Evolutionary conservation across 305 asterid genomes (phyloP).

Genomic region (Solanum chacoense): DNA sequence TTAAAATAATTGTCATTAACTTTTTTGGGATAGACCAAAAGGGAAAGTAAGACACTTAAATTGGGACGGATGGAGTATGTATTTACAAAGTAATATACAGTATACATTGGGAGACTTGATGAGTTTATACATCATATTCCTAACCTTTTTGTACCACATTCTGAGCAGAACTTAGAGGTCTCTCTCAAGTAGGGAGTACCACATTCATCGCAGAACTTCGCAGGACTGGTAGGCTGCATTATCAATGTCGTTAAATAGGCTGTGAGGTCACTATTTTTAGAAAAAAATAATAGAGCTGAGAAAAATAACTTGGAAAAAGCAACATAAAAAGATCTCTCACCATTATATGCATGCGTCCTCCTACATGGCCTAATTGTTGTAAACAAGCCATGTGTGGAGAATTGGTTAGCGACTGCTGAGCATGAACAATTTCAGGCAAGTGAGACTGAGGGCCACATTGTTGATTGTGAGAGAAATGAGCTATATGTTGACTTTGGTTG

Average conservation of each 20-base stretch:
- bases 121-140: slow-evolving; percentile 33
- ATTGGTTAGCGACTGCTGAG: slow-evolving; percentile 49
- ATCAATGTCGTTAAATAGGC: neutral
- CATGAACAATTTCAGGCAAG: slow-evolving; percentile 63
- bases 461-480: slow-evolving; percentile 58
- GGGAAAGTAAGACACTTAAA: neutral
- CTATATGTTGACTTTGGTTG: slow-evolving; percentile 45
- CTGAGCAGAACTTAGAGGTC: slow-evolving; percentile 82
- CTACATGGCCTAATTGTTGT: slow-evolving; percentile 62
- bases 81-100: neutral
- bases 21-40: neutral
- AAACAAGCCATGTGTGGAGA: slow-evolving; percentile 64
- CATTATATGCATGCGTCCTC: slow-evolving; percentile 66
- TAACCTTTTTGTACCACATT: slow-evolving; percentile 78
- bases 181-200: slow-evolving; percentile 71
- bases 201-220: slow-evolving; percentile 85
- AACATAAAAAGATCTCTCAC: slow-evolving; percentile 21
- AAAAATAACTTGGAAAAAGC: neutral
- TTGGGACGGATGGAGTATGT: neutral
- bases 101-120: neutral
- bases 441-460: slow-evolving; percentile 65
- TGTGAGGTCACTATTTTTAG: neutral
- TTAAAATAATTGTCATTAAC: neutral
- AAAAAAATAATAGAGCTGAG: neutral
- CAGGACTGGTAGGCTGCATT: slow-evolving; percentile 67